Evolutionary conservation across 306 rosid species (phyloP), one percentile per base, ranked within the genome.

Genomic region (Gleditsia sinensis): DNA sequence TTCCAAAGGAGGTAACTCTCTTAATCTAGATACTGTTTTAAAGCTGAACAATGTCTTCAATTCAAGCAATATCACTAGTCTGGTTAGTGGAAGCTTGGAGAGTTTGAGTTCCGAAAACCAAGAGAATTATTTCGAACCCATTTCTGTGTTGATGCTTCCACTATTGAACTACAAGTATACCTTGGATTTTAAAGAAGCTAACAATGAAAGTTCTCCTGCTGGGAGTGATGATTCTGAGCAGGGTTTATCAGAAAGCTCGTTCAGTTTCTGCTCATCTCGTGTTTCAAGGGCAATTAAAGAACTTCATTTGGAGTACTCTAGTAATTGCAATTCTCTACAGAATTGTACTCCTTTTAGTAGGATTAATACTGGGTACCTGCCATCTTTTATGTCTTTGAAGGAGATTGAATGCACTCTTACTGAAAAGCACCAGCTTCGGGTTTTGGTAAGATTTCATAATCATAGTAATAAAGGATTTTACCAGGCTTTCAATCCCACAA

Each of bases 81-180:
- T 90, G 74, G 58, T 88, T 69, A 86, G 45, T 77, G 96, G 96
- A 32, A 81, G 82, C 62, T 75, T 90, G 59, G 77, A 88, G 81
- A 80, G 89, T 49, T 72, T 88, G 85, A 67, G 66, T 67, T 66
- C 81, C 74, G 57, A 58, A 19, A 55, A 80, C 12, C 74, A 68
- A 50, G 45, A 69, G 20, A 63, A 23, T 21, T 27, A 70, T 72
- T 90, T 81, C 55, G 68, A 77, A 16, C 81, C 89, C 25, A 23
- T 83, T 74, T 83, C 89, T 66, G 33, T 86, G 11, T 16, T 90
- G 72, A 54, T 86, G 64, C 59, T 86, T 71, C 86, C 89, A 33
- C 67, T 23, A 3, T 49, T 34, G 49, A 82, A 84, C 67, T 90
- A 88, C 7, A 19, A 39, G 20, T 86, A 62, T 57, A 63, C 75